Conservation (phyloP, 2,329 filamentous ascomycete genomes). For the Aspergillus quadricinctus region DNA sequence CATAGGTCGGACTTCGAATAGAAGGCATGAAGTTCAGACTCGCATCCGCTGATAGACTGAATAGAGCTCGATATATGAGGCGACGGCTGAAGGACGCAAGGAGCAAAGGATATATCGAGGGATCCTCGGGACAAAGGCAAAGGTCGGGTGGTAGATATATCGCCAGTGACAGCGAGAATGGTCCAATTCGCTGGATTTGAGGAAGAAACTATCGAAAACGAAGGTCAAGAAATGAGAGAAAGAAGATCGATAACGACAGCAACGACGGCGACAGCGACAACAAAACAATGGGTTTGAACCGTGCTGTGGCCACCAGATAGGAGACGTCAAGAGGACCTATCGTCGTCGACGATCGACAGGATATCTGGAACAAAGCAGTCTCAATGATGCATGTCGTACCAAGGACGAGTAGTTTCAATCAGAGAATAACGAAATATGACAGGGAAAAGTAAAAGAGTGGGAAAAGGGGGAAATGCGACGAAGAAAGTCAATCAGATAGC, state of each 20-base stretch:
- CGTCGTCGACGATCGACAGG: slow-evolving; percentile 17
- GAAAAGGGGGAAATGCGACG: slow-evolving; percentile 4
- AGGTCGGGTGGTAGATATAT: background rate
- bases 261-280: slow-evolving; percentile 5
- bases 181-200: background rate
- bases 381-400: slow-evolving; percentile 20
- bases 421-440: slow-evolving; percentile 13
- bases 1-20: slow-evolving; percentile 10
- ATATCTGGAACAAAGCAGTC: slow-evolving; percentile 17
- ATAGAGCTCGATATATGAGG: background rate
- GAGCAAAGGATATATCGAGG: background rate
- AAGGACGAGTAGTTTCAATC: slow-evolving; percentile 12
- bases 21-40: slow-evolving; percentile 21
- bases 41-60: slow-evolving; percentile 7
- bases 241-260: background rate
- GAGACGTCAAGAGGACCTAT: slow-evolving; percentile 10
- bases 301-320: slow-evolving; percentile 8
- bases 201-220: background rate
- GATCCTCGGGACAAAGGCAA: background rate
- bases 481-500: slow-evolving; percentile 14
- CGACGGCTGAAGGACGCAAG: slow-evolving; percentile 3
- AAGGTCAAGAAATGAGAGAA: background rate
- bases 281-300: slow-evolving; percentile 11
- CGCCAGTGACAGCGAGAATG: background rate
- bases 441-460: slow-evolving; percentile 7